Evolutionary conservation across 441 rosid genomes (phyloP), one percentile per base, ranked within the genome.

Genomic region (Populus trichocarpa): DNA sequence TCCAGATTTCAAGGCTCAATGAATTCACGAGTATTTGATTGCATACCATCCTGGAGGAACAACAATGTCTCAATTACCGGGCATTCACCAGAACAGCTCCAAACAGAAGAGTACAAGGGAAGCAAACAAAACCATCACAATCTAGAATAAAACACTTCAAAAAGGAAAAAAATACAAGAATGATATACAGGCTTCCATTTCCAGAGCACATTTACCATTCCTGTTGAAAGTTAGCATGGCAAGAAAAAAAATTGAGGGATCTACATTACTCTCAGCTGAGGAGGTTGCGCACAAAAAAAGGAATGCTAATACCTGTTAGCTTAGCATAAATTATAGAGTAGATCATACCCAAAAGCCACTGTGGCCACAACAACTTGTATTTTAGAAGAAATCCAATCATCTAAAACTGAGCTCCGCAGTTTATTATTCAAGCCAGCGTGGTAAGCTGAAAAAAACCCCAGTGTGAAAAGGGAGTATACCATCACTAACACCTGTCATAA

Each of bases 291-390:
- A 50, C 40, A n/a, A n/a, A 75, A 2, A 33, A 46, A n/a, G 28
- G 38, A 11, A 61, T 23, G 65, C 36, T 18, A 18, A 42, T 70
- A 26, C 26, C 28, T 61, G 38, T 12, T 22, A 64, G 61, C 61
- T 53, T 53, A 53, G 22, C 35, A 64, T 25, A 32, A 79, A 61
- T 70, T 70, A 72, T 12, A 75, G 80, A 84, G 74, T 75, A 26
- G 40, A 77, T 75, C 81, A 84, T 94, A 96, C 99, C 99, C 99
- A 79, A 94, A 96, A 79, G 98, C 98, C 70, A 94, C 98, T n/a
- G 98, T 96, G 83, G 98, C 99, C 67, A 96, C 97, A 74, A 94
- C 95, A 79, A 96, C 96, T 87, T 91, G 99, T 82, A 84, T 90
- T 87, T 90, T 96, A 9, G 97, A 94, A 85, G 94, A 93, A 76